Conservation (phyloP, 805 yeast species). For the Candida sithepensis region DNA sequence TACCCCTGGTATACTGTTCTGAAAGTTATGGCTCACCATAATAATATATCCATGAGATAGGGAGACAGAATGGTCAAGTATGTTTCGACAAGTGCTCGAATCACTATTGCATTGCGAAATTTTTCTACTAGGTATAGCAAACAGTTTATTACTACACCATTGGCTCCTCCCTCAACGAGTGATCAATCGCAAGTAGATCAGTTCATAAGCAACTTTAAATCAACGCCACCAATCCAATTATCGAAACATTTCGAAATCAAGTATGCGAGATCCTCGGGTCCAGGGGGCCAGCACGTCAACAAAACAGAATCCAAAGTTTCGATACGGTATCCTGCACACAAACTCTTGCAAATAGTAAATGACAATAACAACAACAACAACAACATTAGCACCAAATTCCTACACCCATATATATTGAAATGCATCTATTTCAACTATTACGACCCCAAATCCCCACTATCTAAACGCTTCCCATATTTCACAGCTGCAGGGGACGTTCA, state of each 20-base stretch:
- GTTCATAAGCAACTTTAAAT: not conserved
- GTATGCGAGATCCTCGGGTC: constrained; percentile 51
- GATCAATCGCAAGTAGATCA: not conserved
- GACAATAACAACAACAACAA: constrained; percentile 33
- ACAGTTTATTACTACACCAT: not conserved
- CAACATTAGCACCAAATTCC: constrained; percentile 40
- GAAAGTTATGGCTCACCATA: too few species aligned
- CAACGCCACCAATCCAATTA: not conserved
- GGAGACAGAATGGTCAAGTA: too few species aligned
- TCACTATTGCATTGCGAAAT: too few species aligned
- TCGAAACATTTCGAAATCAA: constrained; percentile 32
- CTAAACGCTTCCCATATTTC: constrained; percentile 24
- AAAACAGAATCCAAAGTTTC: constrained; percentile 49
- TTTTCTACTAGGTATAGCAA: too few species aligned
- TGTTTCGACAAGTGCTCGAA: too few species aligned
- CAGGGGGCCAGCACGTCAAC: constrained; percentile 63
- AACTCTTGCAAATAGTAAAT: constrained; percentile 14
- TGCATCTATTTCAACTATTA: constrained; percentile 9
- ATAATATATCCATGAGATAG: too few species aligned
- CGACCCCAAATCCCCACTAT: constrained; percentile 8
- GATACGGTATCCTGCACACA: constrained; percentile 29
- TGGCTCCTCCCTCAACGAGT: not conserved
- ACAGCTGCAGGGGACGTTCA: constrained; percentile 26
- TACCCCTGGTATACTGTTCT: too few species aligned
- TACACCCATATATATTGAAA: constrained; percentile 31